Evolutionary conservation across 2,329 filamentous ascomycete genomes (phyloP).

Genomic region (Xylaria sp.): DNA sequence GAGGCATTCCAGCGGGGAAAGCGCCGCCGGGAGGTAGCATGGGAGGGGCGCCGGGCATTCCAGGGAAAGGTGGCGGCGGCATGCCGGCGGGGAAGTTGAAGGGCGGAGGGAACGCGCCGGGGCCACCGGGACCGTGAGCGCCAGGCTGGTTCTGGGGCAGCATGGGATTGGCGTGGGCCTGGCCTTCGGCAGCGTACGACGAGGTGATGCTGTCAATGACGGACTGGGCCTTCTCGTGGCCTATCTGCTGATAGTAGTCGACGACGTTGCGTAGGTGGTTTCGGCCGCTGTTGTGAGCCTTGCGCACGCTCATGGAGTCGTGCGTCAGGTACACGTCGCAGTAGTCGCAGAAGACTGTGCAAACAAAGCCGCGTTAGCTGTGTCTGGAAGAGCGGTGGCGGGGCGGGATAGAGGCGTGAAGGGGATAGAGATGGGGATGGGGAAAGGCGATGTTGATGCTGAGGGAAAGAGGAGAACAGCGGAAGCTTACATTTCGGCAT

Average conservation of each 20-base stretch:
- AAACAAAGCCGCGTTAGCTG: constrained; percentile 29
- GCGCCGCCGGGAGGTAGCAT: constrained; percentile 50
- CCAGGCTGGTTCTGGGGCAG: constrained; percentile 71
- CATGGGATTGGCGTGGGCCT: constrained; percentile 85
- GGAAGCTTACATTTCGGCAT: constrained; percentile 80
- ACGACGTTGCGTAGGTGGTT: constrained; percentile 98
- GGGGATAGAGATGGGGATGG: constrained; percentile 41
- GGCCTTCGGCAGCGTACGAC: constrained; percentile 93
- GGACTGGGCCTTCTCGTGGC: constrained; percentile 96
- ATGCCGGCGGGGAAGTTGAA: constrained; percentile 67
- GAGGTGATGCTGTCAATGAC: constrained; percentile 98
- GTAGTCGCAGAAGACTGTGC: constrained; percentile 87
- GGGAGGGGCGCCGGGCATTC: constrained; percentile 58
- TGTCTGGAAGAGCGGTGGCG: constrained; percentile 40
- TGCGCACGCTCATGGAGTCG: constrained; percentile 99
- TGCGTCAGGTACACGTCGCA: constrained; percentile 99
- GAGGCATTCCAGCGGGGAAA: constrained; percentile 55
- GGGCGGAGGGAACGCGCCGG: constrained; percentile 52
- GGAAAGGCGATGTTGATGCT: constrained; percentile 14
- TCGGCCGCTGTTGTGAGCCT: constrained; percentile 94
- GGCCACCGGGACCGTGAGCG: constrained; percentile 44
- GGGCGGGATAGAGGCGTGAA: constrained; percentile 40
- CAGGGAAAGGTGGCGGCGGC: constrained; percentile 42
- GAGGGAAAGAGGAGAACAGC: constrained; percentile 1
- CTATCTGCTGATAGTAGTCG: constrained; percentile 99